Conservation (phyloP, 805 yeast species). For the Lachancea thermotolerans region DNA sequence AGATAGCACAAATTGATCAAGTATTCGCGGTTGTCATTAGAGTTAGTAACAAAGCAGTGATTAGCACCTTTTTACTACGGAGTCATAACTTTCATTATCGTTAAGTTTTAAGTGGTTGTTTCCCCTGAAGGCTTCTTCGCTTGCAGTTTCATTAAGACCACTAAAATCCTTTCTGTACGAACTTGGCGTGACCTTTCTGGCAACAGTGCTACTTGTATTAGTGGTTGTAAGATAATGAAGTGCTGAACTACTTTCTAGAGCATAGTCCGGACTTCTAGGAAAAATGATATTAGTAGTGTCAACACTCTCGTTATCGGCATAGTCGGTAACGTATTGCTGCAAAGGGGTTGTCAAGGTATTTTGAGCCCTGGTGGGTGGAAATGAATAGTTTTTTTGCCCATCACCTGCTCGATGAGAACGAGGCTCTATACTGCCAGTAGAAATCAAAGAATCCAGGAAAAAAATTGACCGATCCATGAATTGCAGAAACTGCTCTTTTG, state of each 20-base stretch:
- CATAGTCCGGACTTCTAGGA: not conserved
- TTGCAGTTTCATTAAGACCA: not conserved
- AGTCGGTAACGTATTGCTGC: not conserved
- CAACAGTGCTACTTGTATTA: conserved; percentile 19
- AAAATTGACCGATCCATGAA: conserved; percentile 45
- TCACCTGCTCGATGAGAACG: not conserved
- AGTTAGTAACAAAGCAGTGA: not conserved
- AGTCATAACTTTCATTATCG: conserved; percentile 11
- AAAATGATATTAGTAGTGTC: not conserved
- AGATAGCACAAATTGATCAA: not conserved
- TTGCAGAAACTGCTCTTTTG: conserved; percentile 50
- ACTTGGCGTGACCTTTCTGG: conserved; percentile 11
- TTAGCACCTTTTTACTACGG: conserved; percentile 12
- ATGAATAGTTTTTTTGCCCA: not conserved
- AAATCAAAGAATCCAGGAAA: conserved; percentile 25
- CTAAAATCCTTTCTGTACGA: not conserved
- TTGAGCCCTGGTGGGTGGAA: not conserved
- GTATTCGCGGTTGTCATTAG: not conserved
- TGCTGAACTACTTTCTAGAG: not conserved
- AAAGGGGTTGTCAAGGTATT: not conserved
- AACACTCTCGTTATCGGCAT: not conserved
- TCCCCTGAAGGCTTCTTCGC: not conserved
- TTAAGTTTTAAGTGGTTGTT: conserved; percentile 4
- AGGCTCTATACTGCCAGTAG: conserved; percentile 10
- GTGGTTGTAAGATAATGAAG: conserved; percentile 1